phyloP scores from a whole-genome alignment of 768 basidiomycete genomes.

The Candolleomyces efflorescens region DNA sequence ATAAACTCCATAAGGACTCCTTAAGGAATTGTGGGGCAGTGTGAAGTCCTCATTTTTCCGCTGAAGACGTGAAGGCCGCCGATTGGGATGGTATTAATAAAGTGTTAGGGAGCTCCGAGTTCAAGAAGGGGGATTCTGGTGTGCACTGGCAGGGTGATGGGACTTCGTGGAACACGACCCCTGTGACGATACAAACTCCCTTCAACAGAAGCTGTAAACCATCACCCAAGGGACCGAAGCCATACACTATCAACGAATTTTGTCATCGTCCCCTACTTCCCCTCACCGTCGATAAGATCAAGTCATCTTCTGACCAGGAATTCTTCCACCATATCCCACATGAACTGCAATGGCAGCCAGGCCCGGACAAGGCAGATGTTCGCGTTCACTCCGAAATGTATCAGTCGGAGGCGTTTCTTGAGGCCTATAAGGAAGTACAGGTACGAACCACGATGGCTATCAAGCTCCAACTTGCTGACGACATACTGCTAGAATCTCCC shows the following conservation, averaged over 20 bases:
- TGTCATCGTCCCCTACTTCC: neutral
- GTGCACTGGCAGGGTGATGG: neutral
- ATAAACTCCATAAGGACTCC: no score
- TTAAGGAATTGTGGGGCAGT: no score
- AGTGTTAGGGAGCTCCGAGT: neutral
- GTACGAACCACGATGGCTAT: neutral
- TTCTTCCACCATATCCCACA: conserved; percentile 13
- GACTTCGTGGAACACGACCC: neutral
- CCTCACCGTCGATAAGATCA: neutral
- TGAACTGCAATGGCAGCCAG: conserved; percentile 9
- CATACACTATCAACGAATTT: neutral
- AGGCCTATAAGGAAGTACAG: conserved; percentile 12
- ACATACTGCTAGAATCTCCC: neutral
- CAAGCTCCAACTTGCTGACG: neutral
- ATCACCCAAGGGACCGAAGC: neutral
- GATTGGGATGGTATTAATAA: neutral
- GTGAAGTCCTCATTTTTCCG: neutral
- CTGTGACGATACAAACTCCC: neutral
- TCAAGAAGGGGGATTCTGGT: neutral
- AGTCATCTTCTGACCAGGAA: neutral
- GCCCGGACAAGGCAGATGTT: conserved; percentile 3
- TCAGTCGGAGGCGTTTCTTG: conserved; percentile 13
- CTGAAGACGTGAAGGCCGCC: neutral
- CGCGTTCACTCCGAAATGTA: conserved; percentile 16
- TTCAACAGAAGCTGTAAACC: neutral